Percentiles rank a stretch among this genome's conserved stretches.
These are phyloP conservation scores for Candida pini DNA, from an alignment of 805 yeast species.

Conservation along the genomic window DNA sequence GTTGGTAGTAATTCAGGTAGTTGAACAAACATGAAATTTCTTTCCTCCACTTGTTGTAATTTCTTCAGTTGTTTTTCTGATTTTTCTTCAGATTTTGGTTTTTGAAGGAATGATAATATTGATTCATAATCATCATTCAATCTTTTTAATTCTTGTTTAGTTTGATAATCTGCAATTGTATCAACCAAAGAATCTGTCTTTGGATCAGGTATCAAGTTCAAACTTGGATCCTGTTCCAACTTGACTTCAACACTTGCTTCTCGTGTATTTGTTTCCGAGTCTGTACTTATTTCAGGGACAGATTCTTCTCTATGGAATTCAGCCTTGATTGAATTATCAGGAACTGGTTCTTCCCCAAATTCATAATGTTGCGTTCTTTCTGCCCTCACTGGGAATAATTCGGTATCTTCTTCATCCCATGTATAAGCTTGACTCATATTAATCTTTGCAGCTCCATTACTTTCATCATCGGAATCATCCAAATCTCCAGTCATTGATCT, in stretches of 20 bases:
- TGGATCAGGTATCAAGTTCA: constrained; percentile 9
- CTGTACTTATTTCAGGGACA: constrained; percentile 12
- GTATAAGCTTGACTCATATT: constrained; percentile 60
- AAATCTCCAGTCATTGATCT: constrained; percentile 35
- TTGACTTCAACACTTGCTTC: constrained; percentile 17
- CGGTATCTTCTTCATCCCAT: constrained; percentile 47
- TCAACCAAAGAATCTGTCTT: constrained; percentile 7
- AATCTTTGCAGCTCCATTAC: constrained; percentile 42
- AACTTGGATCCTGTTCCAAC: constrained; percentile 8
- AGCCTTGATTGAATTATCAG: constrained; percentile 30
- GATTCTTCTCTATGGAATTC: constrained; percentile 25
- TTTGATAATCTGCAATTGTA: constrained; percentile 26
- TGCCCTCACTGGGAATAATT: constrained; percentile 68
- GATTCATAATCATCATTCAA: constrained; percentile 35
- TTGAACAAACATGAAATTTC: constrained; percentile 23
- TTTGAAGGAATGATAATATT: constrained; percentile 22
- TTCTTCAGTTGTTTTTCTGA: constrained; percentile 5
- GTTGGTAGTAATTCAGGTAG: constrained; percentile 26
- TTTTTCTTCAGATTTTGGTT: constrained; percentile 2
- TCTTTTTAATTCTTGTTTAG: constrained; percentile 30
- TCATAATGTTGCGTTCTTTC: constrained; percentile 43
- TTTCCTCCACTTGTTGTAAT: constrained; percentile 5
- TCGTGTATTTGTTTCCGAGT: constrained; percentile 18
- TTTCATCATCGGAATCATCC: constrained; percentile 23
- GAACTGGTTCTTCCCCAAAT: constrained; percentile 24